Evolutionary conservation across 768 basidiomycete genomes (phyloP).

Genomic region (Leccinellum luteum): DNA sequence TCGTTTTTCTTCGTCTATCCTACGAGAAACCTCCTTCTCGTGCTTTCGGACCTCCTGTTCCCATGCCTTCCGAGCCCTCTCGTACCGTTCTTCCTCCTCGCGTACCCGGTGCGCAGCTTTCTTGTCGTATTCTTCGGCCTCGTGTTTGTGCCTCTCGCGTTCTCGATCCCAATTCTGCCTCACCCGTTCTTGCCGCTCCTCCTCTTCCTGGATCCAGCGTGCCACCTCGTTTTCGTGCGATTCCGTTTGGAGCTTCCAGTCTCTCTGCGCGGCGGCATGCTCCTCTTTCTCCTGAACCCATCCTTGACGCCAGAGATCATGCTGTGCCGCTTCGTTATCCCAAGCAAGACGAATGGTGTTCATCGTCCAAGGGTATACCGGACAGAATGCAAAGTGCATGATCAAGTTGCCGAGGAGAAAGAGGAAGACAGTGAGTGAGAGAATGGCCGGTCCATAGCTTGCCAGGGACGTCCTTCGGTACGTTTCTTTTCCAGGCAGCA

Average conservation of each 20-base stretch:
- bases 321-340: constrained; percentile 1
- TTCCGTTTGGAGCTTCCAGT: constrained; percentile 13
- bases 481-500: constrained; percentile 6
- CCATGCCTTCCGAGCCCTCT: constrained; percentile 4
- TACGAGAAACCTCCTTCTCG: neutral
- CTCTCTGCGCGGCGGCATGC: neutral
- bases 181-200: constrained; percentile 7
- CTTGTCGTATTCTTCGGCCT: neutral
- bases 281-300: constrained; percentile 10
- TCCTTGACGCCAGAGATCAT: neutral
- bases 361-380: constrained; percentile 12
- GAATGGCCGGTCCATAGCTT: neutral
- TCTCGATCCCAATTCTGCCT: constrained; percentile 7
- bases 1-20: constrained; percentile 1
- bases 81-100: constrained; percentile 11
- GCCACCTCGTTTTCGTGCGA: constrained; percentile 11
- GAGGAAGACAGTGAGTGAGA: neutral
- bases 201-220: constrained; percentile 2
- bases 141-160: neutral
- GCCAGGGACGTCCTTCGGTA: neutral
- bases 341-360: constrained; percentile 7
- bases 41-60: constrained; percentile 3
- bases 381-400: constrained; percentile 10
- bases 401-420: neutral
- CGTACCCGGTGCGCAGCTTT: neutral